Evolutionary conservation across 805 yeast genomes (phyloP), one percentile per base, ranked within the genome.

Genomic region (Teunomyces kruisii): DNA sequence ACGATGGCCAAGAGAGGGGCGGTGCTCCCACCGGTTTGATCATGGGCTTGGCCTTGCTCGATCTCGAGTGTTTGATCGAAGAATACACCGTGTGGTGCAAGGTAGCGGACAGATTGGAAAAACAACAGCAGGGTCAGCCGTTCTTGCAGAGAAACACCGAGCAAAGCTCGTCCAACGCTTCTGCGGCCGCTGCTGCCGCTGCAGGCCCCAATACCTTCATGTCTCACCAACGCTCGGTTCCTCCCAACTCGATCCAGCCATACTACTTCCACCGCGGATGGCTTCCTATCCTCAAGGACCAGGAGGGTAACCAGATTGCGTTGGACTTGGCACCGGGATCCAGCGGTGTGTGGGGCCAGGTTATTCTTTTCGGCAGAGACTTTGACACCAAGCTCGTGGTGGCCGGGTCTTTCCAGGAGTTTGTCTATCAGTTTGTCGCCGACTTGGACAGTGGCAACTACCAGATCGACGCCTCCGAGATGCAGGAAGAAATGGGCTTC

Each of bases 351-450:
- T 82, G 86, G 79, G 99, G 98, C 31, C 99, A 92, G 68, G 85
- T 94, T 14, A 92, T 92, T 50, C 60, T 91, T 44, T 92, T 88
- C 64, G 99, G 99, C 32, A 83, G 97, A 59, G 98, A 92, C 53
- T 92, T 83, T 60, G 98, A 92, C 68, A 81, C 86, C 31, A 92
- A 92, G 62, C 89, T 79, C 64, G 91, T 87, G 31, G 73, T 94
- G 44, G 95, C 97, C 14, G 24, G 40, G 15, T 43, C 46, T 42
- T 68, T 71, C 44, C 70, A 67, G 44, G 76, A 72, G 46, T 71
- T 72, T 46, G 52, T 72, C 9, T 72, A 65, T 50, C 54, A 52
- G n/a, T 68, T 54, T 43, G 68, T 71, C 9, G 50, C 52, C 17
- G 77, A 72, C 57, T 64, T 72, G 52, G 76, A 72, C 56, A 54